Conservation (phyloP, 805 yeast species). For the Wickerhamomyces sydowiorum region DNA sequence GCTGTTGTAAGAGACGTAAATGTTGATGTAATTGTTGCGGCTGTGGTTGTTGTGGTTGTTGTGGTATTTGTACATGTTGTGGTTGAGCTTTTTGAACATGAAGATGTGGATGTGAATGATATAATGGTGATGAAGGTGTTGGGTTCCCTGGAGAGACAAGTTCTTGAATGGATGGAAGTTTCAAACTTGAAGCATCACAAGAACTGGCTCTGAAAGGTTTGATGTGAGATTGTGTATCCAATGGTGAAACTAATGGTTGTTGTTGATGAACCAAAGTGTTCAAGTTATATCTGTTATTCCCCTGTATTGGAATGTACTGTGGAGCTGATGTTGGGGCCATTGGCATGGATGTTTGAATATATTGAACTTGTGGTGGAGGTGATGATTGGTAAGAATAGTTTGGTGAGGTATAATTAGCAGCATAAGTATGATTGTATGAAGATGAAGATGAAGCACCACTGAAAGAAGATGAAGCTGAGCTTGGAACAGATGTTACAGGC, state of each 20-base stretch:
- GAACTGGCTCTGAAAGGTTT: not conserved
- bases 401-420: not conserved
- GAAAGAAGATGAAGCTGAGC: too few relatives aligned
- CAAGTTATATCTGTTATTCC: not conserved
- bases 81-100: too few relatives aligned
- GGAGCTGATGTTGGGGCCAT: not conserved
- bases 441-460: not conserved
- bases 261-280: not conserved
- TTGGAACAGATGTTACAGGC: not conserved
- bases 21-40: not conserved
- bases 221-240: not conserved
- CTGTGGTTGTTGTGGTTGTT: conserved; percentile 1
- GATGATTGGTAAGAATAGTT: not conserved
- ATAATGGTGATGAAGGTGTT: not conserved
- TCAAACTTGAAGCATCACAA: not conserved
- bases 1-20: not conserved
- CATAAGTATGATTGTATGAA: not conserved
- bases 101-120: not conserved
- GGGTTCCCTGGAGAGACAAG: not conserved
- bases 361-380: not conserved
- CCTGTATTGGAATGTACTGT: not conserved
- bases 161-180: not conserved
- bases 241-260: not conserved
- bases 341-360: not conserved
- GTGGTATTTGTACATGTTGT: not conserved